These are phyloP conservation scores for Saccharomyces hybrid DNA, from an alignment of 1,139 yeast species.

Conservation along the genomic window DNA sequence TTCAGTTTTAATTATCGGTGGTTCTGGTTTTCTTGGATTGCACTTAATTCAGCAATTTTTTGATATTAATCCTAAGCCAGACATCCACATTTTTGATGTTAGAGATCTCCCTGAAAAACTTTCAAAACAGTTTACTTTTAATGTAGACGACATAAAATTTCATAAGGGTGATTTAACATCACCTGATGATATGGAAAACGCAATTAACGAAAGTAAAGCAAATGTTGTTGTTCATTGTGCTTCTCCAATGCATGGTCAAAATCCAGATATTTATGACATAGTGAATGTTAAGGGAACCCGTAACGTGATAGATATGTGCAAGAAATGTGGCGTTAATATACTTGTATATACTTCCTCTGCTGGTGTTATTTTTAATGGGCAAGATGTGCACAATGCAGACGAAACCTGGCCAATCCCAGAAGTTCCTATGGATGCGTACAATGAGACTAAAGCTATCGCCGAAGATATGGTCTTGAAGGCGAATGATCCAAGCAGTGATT, in stretches of 20 bases:
- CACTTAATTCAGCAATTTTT: conserved; percentile 83
- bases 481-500: conserved; percentile 45
- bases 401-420: conserved; percentile 91
- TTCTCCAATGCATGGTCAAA: conserved; percentile 87
- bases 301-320: conserved; percentile 61
- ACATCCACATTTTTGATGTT: conserved; percentile 81
- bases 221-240: conserved; percentile 90
- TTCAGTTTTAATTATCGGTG: conserved; percentile 82
- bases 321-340: conserved; percentile 47
- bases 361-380: conserved; percentile 93
- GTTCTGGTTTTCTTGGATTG: conserved; percentile 90
- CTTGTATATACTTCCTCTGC: conserved; percentile 95
- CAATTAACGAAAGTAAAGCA: conserved; percentile 53
- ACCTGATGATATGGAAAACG: conserved; percentile 55
- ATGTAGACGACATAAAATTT: conserved; percentile 46
- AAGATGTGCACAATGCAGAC: conserved; percentile 81
- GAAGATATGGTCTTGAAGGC: conserved; percentile 74
- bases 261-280: conserved; percentile 70
- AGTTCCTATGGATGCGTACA: conserved; percentile 92
- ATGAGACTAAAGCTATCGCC: conserved; percentile 89
- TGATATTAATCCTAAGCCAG: conserved; percentile 56
- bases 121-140: conserved; percentile 68
- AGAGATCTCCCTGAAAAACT: conserved; percentile 72
- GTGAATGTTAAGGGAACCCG: conserved; percentile 89
- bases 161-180: conserved; percentile 84